Evolutionary conservation across 2,329 filamentous ascomycete genomes (phyloP), one percentile per base, ranked within the genome.

Genomic region (Botryotinia convoluta): DNA sequence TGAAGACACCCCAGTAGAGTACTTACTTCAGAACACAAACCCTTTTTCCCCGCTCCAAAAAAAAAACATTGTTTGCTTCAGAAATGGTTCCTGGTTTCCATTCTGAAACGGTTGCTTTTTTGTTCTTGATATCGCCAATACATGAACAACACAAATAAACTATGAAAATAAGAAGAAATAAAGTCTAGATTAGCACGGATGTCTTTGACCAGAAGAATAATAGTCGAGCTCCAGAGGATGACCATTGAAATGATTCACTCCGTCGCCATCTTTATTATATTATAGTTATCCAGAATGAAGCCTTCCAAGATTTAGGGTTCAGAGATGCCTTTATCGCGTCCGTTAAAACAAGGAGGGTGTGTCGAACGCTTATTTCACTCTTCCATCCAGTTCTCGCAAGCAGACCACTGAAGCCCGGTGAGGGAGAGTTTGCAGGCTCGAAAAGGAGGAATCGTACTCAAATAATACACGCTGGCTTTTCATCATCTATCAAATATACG

Each of bases 281-380:
- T 20, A 29, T 22, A 44, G 54, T 59, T 71, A 61, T 39, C 44
- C 74, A 73, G 39, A 61, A 61, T 60, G 67, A 76, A 75, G 75
- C 78, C 85, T 87, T 87, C 87, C 88, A 90, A 89, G 87, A 83
- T 84, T 83, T 71, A 82, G 82, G 80, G 79, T 80, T 98, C 95
- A 98, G 95, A 98, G 93, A 93, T 97, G 92, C 94, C 92, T 91
- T 92, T 88, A 92, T 93, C 90, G 95, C 96, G 95, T 97, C 91
- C 95, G 95, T 93, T 88, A 85, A 86, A 97, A 98, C 94, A 98
- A 98, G 95, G 92, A 91, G 83, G 85, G 88, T 97, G 95, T 98
- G 96, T 93, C 95, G 94, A 93, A 98, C 96, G 94, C 96, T 91
- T 88, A 94, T 94, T 91, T 98, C 96, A 99, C 89, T 87, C 89